A percentile compares a stretch with the other conserved stretches of the same genome.
These are phyloP conservation scores for Saccharomyces kudriavzevii DNA, from an alignment of 805 yeast genomes.

Conservation along the genomic window DNA sequence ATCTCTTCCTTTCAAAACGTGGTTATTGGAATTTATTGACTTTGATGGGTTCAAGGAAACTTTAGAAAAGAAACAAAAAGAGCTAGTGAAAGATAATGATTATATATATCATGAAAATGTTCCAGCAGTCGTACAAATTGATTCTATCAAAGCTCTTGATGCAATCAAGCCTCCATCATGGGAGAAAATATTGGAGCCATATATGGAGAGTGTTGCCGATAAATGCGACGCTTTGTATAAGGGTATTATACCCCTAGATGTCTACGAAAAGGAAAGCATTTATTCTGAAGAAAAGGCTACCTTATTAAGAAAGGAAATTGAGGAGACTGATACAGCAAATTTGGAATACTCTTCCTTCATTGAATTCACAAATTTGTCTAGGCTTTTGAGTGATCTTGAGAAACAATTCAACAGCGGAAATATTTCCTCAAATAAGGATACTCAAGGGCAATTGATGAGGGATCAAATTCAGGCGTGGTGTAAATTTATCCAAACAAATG, in stretches of 20 bases:
- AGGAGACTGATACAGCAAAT: conserved; percentile 65
- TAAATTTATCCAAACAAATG: conserved; percentile 18
- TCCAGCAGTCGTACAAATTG: conserved; percentile 43
- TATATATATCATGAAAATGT: conserved; percentile 74
- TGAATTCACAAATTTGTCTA: conserved; percentile 73
- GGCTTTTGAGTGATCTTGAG: conserved; percentile 49
- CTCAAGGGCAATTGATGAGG: conserved; percentile 24
- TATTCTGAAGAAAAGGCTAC: conserved; percentile 87
- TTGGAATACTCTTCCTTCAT: conserved; percentile 72
- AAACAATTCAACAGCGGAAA: conserved; percentile 27
- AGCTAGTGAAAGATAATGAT: conserved; percentile 75
- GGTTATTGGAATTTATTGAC: conserved; percentile 31
- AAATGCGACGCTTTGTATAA: conserved; percentile 53
- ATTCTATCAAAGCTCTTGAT: conserved; percentile 40
- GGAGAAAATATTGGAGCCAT: conserved; percentile 43
- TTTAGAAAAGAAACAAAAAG: conserved; percentile 31
- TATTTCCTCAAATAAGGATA: conserved; percentile 11
- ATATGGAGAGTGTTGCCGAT: conserved; percentile 32
- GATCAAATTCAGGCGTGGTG: conserved; percentile 28
- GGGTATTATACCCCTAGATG: conserved; percentile 74
- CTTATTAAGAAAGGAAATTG: conserved; percentile 63
- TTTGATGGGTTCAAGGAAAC: conserved; percentile 27
- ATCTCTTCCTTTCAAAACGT: conserved; percentile 27
- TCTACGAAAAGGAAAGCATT: conserved; percentile 78
- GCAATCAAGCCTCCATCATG: conserved; percentile 64